phyloP scores from a whole-genome alignment of 192 early-diverging fungal genomes.

The Backusella psychrophila region DNA sequence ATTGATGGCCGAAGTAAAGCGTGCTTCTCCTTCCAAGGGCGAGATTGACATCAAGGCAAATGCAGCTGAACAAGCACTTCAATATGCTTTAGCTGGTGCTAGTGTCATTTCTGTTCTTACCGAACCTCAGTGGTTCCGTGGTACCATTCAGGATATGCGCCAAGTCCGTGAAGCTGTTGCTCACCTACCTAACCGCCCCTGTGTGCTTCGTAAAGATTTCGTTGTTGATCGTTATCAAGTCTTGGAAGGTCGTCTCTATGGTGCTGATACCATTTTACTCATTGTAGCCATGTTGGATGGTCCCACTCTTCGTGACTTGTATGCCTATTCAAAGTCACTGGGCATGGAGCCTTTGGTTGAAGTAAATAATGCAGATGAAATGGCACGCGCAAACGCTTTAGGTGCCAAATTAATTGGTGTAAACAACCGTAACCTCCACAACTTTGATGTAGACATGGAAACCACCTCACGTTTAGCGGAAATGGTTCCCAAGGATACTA shows the following conservation, averaged over 20 bases:
- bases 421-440: conserved; percentile 98
- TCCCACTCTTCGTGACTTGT: conserved; percentile 62
- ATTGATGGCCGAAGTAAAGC: conserved; percentile 97
- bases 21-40: conserved; percentile 96
- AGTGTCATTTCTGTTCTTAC: conserved; percentile 96
- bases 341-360: conserved; percentile 99
- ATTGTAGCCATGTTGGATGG: conserved; percentile 93
- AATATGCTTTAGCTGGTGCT: conserved; percentile 88
- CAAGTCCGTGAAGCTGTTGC: conserved; percentile 76
- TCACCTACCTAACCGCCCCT: conserved; percentile 70
- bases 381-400: conserved; percentile 77
- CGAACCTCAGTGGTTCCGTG: conserved; percentile 99
- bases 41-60: conserved; percentile 81
- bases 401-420: conserved; percentile 93
- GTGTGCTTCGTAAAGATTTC: conserved; percentile 97
- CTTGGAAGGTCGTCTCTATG: conserved; percentile 89
- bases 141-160: conserved; percentile 87
- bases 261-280: conserved; percentile 93
- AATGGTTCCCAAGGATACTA: conserved; percentile 71
- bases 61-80: conserved; percentile 83
- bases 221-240: conserved; percentile 96
- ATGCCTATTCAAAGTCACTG: conserved; percentile 71
- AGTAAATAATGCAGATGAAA: conserved; percentile 90
- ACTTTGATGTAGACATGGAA: conserved; percentile 92
- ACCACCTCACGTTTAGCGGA: conserved; percentile 77